Base-by-base conservation (phyloP, 192 early-diverging fungal species). In the Phycomyces nitens region DNA sequence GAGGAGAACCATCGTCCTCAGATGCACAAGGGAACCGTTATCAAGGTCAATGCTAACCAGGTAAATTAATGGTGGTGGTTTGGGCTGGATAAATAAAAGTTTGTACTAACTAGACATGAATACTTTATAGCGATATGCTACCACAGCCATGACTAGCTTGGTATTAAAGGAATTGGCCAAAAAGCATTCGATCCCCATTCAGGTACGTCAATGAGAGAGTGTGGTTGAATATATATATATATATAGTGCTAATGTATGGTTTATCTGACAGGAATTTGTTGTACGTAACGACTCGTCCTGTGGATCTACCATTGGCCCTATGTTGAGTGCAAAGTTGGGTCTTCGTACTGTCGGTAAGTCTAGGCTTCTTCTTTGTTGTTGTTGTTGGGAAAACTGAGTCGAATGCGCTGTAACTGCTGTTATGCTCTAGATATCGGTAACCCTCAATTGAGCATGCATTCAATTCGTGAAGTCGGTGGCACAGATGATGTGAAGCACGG, bases 1-100 rank as follows among this genome's bases (percentile, higher is more conserved):
- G 97, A 99, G 73, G 90, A 88, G 41, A 88, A 94, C 69, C 96
- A 99, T 74, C 85, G 90, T 9, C 96, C 96, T 3, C 69, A 81
- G 51, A 90, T 97, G 85, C 90, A 97, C 75, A 86, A 90, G 68
- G 97, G 97, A 16, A 87, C 94, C 43, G 94, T 96, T 20, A 92
- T 99, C 73, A 99, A 99, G 85, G 70, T 89, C 50, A 99, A 99
- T 64, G 93, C 96, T 51, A 99, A 98, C 81, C 95, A 97, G 80
- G 79, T 80, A 77, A 53, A 34, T 5, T 49, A 27, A 27, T 14
- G 41, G 41, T n/a, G n/a, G n/a, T n/a, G n/a, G n/a, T n/a, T n/a
- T 42, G 41, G 8, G 14, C 41, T 10, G 41, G 14, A 42, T 10
- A 42, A 14, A 42, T 10, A 14, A 14, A 42, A 14, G 41, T 7